Base-by-base conservation (phyloP, 1,139 yeast species). In the Hansenula sp. region DNA sequence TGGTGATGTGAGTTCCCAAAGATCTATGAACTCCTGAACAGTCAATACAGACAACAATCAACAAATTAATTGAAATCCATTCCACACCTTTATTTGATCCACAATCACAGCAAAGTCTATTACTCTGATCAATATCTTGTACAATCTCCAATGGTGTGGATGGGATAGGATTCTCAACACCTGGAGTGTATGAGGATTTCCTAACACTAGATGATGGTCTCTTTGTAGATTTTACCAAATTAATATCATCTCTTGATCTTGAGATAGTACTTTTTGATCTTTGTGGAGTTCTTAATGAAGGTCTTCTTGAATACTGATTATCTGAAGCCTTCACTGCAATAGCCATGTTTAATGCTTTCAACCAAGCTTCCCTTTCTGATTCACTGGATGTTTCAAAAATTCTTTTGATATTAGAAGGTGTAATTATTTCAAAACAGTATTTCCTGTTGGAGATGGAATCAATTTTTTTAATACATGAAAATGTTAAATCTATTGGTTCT, bases 51-150 rank as follows among this genome's bases (percentile, higher is more conserved):
- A 90, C 69, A 11, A 84, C 77, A 20, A 80, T 79, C 43, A 88
- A 64, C 38, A 83, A 64, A 55, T 86, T 90, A 47, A 88, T 69
- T 0, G 96, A 85, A 6, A 90, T 75, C 97, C 97, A 90, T 53
- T 89, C 97, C 10, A 87, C 95, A 26, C 73, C 65, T 10, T 74
- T 77, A 0, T 65, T 53, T 3, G 76, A 58, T 0, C 83, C 82
- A 66, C 97, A 90, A 55, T 90, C 97, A 11, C 88, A 85, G 61
- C 97, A 90, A 9, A 55, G 49, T 18, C 61, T 55, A 56, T 90
- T 90, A 29, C 80, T 73, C n/a, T 74, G 64, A 37, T 80, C 77
- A 9, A 66, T 61, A 0, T 65, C 55, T 40, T 75, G 65, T 1
- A 83, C 83, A 36, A 71, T 44, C 14, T 63, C 60, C 24, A 79